Percentiles rank a stretch among this genome's conserved stretches.
Conservation (phyloP, 2,329 filamentous ascomycete genomes). For the Thielaviopsis cerberus region DNA sequence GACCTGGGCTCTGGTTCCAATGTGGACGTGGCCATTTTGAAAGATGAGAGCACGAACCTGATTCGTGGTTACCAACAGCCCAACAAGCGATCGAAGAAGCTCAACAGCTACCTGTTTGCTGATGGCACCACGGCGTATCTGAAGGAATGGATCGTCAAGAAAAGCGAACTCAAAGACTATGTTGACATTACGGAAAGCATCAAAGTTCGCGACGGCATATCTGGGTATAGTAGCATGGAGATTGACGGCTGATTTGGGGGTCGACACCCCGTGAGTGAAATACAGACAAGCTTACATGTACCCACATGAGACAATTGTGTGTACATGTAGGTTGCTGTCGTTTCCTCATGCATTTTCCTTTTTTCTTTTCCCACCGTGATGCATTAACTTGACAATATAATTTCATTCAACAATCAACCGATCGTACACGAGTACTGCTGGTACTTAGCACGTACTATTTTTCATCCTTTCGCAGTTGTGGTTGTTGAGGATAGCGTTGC, state of each 20-base stretch:
- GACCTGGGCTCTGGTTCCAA: slow-evolving; percentile 93
- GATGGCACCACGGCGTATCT: slow-evolving; percentile 87
- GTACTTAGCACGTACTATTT: too few species aligned
- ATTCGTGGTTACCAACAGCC: slow-evolving; percentile 85
- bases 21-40: slow-evolving; percentile 91
- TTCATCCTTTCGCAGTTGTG: too few species aligned
- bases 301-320: too few species aligned
- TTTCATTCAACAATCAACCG: too few species aligned
- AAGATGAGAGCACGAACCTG: slow-evolving; percentile 81
- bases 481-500: too few species aligned
- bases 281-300: too few species aligned
- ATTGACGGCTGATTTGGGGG: slow-evolving; percentile 35
- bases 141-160: slow-evolving; percentile 89
- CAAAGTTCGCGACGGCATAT: slow-evolving; percentile 36
- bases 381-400: too few species aligned
- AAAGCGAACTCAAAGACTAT: slow-evolving; percentile 85
- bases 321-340: too few species aligned
- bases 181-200: slow-evolving; percentile 77
- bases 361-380: too few species aligned
- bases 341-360: too few species aligned
- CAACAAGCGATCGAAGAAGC: slow-evolving; percentile 78
- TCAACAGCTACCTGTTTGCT: slow-evolving; percentile 79
- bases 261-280: too few species aligned
- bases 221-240: slow-evolving; percentile 49
- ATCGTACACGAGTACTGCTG: too few species aligned